These are phyloP conservation scores for Acacia concinna DNA, from an alignment of 331 rosid genomes.

Conservation along the genomic window DNA sequence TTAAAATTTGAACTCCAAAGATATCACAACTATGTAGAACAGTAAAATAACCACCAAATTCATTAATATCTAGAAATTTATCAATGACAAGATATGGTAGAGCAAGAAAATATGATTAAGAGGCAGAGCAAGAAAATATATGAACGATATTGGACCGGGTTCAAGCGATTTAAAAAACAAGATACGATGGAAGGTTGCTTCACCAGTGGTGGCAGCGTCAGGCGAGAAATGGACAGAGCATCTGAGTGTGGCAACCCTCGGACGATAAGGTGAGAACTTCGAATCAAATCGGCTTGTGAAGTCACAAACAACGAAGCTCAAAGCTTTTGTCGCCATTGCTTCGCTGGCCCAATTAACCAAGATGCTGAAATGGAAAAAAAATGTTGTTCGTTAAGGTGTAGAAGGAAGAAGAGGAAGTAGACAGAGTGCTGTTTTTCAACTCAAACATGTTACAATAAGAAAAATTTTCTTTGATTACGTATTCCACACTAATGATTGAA, in stretches of 20 bases:
- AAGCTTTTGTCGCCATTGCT: constrained; percentile 47
- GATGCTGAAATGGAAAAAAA: neutral
- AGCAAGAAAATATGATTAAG: neutral
- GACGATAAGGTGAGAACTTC: neutral
- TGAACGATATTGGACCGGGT: neutral
- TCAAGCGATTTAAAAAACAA: neutral
- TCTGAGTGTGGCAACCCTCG: constrained; percentile 46
- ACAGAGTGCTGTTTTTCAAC: neutral
- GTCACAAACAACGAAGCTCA: constrained; percentile 35
- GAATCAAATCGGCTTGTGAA: constrained; percentile 27
- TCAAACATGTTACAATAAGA: neutral
- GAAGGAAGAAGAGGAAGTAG: neutral
- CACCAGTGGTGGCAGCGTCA: constrained; percentile 47
- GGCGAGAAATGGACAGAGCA: constrained; percentile 52
- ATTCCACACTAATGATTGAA: neutral
- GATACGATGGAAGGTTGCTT: neutral
- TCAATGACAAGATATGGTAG: neutral
- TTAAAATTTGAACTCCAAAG: neutral
- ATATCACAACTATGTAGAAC: neutral
- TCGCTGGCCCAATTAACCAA: neutral
- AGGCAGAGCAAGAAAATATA: neutral
- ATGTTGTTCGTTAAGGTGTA: neutral
- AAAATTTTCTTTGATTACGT: neutral
- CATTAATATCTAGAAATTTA: neutral
- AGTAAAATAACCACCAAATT: neutral